These are phyloP conservation scores for Willaertia magna DNA, from an alignment of 208 protist genomes.

Conservation along the genomic window DNA sequence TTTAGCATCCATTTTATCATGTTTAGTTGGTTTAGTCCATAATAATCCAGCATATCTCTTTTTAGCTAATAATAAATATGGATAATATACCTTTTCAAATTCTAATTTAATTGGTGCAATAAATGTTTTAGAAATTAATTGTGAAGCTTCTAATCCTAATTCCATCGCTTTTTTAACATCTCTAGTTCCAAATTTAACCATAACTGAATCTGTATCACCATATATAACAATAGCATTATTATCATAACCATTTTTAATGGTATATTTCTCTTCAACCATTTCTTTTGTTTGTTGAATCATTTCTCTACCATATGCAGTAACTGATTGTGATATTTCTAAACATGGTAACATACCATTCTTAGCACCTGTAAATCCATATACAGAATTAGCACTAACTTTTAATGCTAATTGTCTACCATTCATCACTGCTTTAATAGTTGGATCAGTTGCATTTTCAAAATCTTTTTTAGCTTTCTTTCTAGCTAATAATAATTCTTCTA, in stretches of 20 bases:
- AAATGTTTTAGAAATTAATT: conserved; percentile 69
- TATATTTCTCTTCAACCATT: conserved; percentile 74
- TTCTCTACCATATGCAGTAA: conserved; percentile 92
- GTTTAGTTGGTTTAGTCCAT: conserved; percentile 82
- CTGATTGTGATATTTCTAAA: conserved; percentile 77
- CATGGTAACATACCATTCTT: conserved; percentile 97
- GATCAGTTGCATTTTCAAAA: conserved; percentile 63
- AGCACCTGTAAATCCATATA: conserved; percentile 98
- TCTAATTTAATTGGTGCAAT: conserved; percentile 90
- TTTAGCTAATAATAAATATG: conserved; percentile 98
- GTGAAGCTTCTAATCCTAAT: conserved; percentile 71
- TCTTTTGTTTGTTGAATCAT: conserved; percentile 94
- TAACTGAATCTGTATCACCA: conserved; percentile 98
- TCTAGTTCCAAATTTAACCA: conserved; percentile 89
- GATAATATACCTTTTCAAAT: conserved; percentile 98
- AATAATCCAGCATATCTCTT: conserved; percentile 98
- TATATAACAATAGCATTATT: conserved; percentile 93
- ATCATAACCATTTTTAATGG: conserved; percentile 58
- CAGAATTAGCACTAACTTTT: conserved; percentile 93
- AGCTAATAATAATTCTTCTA: conserved; percentile 71
- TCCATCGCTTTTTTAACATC: conserved; percentile 54
- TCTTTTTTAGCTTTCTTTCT: conserved; percentile 58
- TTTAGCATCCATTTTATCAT: conserved; percentile 93
- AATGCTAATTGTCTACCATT: conserved; percentile 93
- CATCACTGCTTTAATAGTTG: conserved; percentile 64